Conservation (phyloP, 2,329 filamentous ascomycete genomes). For the Elsinoe australis region DNA sequence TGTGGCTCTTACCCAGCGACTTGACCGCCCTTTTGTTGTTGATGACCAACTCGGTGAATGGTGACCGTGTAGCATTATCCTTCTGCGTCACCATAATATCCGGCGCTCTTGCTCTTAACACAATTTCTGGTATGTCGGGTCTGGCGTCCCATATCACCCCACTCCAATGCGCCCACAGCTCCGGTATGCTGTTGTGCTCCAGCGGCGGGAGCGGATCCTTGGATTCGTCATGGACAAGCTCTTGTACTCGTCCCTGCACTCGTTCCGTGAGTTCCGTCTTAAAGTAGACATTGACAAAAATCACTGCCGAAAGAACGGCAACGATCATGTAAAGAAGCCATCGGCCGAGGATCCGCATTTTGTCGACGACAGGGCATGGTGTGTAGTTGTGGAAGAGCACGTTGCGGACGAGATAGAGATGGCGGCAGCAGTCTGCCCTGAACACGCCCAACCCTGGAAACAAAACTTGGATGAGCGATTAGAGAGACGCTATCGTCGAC, state of each 20-base stretch:
- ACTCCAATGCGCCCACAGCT: constrained; percentile 9
- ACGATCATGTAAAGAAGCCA: constrained; percentile 1
- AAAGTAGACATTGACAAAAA: constrained; percentile 5
- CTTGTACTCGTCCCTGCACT: constrained; percentile 4
- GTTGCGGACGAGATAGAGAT: background rate
- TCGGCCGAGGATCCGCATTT: constrained; percentile 6
- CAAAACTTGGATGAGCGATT: background rate
- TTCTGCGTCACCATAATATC: background rate
- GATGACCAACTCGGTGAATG: constrained; percentile 13
- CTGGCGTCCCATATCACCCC: background rate
- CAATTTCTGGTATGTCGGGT: background rate
- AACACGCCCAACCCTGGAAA: background rate
- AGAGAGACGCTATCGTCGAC: constrained; percentile 8
- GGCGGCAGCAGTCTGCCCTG: background rate
- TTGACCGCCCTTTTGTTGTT: constrained; percentile 3
- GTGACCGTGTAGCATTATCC: background rate
- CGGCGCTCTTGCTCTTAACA: background rate
- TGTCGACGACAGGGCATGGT: background rate
- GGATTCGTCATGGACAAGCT: constrained; percentile 3
- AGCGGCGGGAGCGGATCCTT: constrained; percentile 5
- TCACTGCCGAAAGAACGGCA: background rate
- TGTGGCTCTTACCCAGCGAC: constrained; percentile 4
- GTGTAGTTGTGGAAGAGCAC: background rate
- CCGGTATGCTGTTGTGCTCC: background rate
- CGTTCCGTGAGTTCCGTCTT: constrained; percentile 8